Evolutionary conservation across 2,329 filamentous ascomycete species (phyloP).

Genomic region (Apiospora marii): DNA sequence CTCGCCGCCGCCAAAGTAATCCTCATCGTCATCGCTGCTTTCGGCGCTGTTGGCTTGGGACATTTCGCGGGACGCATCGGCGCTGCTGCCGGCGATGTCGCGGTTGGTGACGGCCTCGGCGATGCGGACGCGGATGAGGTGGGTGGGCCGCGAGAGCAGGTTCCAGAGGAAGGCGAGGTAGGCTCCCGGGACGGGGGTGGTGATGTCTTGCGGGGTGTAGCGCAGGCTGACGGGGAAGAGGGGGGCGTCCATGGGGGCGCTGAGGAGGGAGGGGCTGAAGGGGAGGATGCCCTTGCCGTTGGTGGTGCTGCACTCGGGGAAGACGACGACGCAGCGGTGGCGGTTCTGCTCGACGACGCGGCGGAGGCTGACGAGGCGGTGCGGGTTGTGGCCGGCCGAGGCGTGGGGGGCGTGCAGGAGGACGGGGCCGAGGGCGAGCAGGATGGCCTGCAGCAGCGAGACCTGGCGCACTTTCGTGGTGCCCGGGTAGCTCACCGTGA

Average conservation of each 20-base stretch:
- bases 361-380: conserved; percentile 66
- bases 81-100: background rate
- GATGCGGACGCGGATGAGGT: conserved; percentile 89
- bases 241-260: conserved; percentile 70
- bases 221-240: conserved; percentile 92
- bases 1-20: conserved; percentile 37
- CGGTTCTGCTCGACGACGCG: conserved; percentile 74
- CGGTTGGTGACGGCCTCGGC: conserved; percentile 74
- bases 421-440: conserved; percentile 71
- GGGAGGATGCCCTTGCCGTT: conserved; percentile 92
- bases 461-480: conserved; percentile 78
- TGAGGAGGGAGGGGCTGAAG: conserved; percentile 78
- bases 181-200: conserved; percentile 82
- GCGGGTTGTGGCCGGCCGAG: conserved; percentile 36
- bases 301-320: conserved; percentile 93
- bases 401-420: conserved; percentile 54
- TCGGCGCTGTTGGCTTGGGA: conserved; percentile 43
- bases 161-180: conserved; percentile 84
- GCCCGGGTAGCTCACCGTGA: conserved; percentile 83
- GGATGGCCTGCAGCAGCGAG: conserved; percentile 77
- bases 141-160: conserved; percentile 82
- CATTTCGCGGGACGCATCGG: conserved; percentile 33
- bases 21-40: conserved; percentile 31
- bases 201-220: conserved; percentile 88
- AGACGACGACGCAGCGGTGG: conserved; percentile 80